Percentiles rank a stretch among this genome's conserved stretches.
These are phyloP conservation scores for Candida nemodendra DNA, from an alignment of 805 yeast species.

Conservation along the genomic window DNA sequence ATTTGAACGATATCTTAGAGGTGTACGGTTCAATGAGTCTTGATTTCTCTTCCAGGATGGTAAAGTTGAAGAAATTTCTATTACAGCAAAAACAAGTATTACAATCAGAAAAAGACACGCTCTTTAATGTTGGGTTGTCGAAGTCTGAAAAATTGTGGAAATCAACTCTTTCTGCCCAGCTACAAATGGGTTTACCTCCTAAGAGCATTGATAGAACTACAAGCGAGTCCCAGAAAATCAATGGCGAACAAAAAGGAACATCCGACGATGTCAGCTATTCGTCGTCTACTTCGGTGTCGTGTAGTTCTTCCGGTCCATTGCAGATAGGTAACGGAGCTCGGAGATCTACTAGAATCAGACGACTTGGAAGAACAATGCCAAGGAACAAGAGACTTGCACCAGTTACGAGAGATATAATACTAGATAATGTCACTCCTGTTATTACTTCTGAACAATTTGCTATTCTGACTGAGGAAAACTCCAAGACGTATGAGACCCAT, in stretches of 20 bases:
- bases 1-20: slow-evolving; percentile 26
- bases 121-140: slow-evolving; percentile 30
- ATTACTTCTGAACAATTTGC: slow-evolving; percentile 33
- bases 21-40: slow-evolving; percentile 27
- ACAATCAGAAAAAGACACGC: slow-evolving; percentile 24
- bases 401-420: slow-evolving; percentile 8
- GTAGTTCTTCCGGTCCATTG: slow-evolving; percentile 2
- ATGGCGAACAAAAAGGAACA: slow-evolving; percentile 3
- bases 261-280: slow-evolving; percentile 15
- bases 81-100: slow-evolving; percentile 29
- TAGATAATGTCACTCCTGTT: slow-evolving; percentile 34
- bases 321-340: slow-evolving; percentile 4
- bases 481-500: slow-evolving; percentile 25
- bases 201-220: not conserved
- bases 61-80: slow-evolving; percentile 34
- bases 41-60: slow-evolving; percentile 29
- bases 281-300: slow-evolving; percentile 12
- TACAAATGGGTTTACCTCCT: not conserved
- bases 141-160: slow-evolving; percentile 33
- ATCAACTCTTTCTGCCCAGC: slow-evolving; percentile 17
- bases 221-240: slow-evolving; percentile 4
- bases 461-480: slow-evolving; percentile 27
- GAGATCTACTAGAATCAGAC: slow-evolving; percentile 1
- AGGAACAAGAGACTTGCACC: not conserved
- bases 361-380: not conserved